These are phyloP conservation scores for Backusella mclennaniae DNA, from an alignment of 192 early-diverging fungal genomes.

Conservation along the genomic window DNA sequence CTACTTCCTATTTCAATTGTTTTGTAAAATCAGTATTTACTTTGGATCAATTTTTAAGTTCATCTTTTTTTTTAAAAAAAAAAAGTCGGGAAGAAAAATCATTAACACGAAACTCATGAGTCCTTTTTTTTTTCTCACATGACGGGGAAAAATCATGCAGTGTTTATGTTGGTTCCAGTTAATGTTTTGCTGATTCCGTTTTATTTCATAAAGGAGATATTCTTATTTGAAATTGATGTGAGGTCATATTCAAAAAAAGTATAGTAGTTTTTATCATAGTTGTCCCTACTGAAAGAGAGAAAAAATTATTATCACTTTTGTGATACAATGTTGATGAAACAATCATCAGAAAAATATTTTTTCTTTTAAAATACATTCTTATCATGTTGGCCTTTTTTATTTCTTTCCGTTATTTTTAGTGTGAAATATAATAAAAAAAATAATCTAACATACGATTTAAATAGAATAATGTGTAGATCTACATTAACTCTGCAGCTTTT, in stretches of 20 bases:
- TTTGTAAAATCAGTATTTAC: not conserved
- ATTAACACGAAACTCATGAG: slow-evolving; percentile 4
- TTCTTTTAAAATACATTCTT: not conserved
- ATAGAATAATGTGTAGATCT: not conserved
- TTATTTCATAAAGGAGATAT: not conserved
- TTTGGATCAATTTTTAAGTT: not conserved
- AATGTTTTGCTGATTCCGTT: not conserved
- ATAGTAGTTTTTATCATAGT: no score
- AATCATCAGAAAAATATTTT: not conserved
- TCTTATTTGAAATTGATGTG: not conserved
- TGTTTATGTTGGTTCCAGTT: not conserved
- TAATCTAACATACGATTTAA: not conserved
- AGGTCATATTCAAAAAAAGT: not conserved
- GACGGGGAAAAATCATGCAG: slow-evolving; percentile 4
- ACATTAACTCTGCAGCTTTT: not conserved
- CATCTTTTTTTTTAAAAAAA: slow-evolving; percentile 4
- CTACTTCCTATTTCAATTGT: not conserved
- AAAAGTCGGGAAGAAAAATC: not conserved
- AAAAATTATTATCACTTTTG: not conserved
- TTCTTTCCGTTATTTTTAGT: not conserved
- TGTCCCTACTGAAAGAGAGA: not conserved
- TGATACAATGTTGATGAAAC: not conserved
- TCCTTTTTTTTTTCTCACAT: slow-evolving; percentile 2
- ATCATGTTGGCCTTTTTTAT: not conserved
- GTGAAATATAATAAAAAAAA: not conserved